Conservation (phyloP, 2,329 filamentous ascomycete genomes). For the Teratosphaeria nubilosa region DNA sequence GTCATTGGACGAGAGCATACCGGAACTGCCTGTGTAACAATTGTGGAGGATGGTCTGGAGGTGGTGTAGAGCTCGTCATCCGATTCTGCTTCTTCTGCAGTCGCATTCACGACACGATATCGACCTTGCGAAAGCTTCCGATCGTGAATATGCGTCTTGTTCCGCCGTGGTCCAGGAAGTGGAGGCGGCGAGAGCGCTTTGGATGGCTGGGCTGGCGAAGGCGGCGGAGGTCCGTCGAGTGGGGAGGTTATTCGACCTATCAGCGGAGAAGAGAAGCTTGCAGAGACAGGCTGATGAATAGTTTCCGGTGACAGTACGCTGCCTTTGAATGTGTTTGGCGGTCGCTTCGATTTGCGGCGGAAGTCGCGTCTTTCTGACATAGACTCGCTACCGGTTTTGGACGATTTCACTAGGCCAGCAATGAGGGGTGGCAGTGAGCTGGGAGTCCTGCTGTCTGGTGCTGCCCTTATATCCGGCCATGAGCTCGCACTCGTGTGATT, state of each 20-base stretch:
- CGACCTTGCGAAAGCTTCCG: neutral
- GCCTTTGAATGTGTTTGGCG: neutral
- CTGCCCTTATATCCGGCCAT: neutral
- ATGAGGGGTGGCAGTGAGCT: neutral
- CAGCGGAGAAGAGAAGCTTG: too few relatives aligned
- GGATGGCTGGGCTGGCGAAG: neutral
- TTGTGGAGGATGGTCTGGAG: neutral
- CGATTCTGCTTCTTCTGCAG: neutral
- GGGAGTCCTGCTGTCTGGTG: neutral
- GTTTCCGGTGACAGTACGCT: neutral
- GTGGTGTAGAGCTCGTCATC: slow-evolving; percentile 1
- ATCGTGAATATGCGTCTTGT: neutral
- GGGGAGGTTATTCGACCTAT: neutral
- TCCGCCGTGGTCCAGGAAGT: neutral
- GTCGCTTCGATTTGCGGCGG: neutral
- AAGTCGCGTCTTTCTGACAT: neutral
- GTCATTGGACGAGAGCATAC: neutral
- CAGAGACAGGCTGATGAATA: neutral
- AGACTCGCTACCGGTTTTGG: neutral
- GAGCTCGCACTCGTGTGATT: neutral
- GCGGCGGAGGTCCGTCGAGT: neutral
- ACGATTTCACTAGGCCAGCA: neutral
- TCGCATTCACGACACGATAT: neutral
- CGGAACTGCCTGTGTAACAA: neutral
- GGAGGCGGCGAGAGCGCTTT: neutral